phyloP scores from a whole-genome alignment of 169 alveolate species.

The Cryptosporidium sp. region DNA sequence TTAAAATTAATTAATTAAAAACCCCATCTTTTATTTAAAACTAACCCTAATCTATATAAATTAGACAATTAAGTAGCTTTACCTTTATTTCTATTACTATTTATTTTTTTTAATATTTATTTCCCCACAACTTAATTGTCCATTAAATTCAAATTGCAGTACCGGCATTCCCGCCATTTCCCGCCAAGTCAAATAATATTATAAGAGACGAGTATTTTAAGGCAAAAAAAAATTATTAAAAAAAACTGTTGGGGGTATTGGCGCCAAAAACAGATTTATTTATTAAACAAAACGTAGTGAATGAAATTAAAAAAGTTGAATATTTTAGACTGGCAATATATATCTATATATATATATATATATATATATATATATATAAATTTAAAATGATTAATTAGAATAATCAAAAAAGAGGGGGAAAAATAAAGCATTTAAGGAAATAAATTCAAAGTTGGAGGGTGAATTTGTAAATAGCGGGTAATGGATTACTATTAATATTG shows the following conservation, averaged over 20 bases:
- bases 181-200: neutral
- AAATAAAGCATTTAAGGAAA: neutral
- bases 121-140: neutral
- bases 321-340: neutral
- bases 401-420: neutral
- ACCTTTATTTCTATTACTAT: too few relatives aligned
- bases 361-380: neutral
- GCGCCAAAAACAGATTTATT: neutral
- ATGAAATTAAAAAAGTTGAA: neutral
- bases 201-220: neutral
- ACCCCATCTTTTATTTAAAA: neutral
- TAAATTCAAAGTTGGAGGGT: neutral
- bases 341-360: too few relatives aligned
- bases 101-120: too few relatives aligned
- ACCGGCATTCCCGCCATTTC: neutral
- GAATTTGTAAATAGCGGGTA: neutral
- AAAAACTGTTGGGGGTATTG: neutral
- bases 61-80: neutral
- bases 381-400: neutral
- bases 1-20: too few relatives aligned
- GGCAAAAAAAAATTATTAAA: neutral
- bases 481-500: neutral
- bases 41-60: neutral
- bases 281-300: neutral
- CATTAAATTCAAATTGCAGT: neutral